Percentiles rank a stretch among this genome's conserved stretches.
Conservation (phyloP, 371 early-diverging fungal species). For the Mortierella sp. region DNA sequence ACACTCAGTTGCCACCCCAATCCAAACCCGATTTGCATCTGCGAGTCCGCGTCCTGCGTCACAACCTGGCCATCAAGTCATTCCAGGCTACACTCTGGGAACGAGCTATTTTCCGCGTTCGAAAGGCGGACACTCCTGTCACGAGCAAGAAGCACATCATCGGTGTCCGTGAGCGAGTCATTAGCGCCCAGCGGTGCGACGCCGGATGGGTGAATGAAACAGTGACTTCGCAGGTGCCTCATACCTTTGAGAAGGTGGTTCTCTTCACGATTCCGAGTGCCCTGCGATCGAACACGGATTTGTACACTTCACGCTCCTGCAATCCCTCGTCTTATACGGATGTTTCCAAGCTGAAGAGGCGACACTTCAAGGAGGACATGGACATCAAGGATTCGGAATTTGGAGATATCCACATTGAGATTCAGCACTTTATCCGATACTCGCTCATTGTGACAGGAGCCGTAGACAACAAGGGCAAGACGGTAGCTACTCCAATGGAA, state of each 20-base stretch:
- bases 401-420: constrained; percentile 41
- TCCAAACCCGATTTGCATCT: constrained; percentile 40
- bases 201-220: constrained; percentile 44
- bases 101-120: constrained; percentile 42
- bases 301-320: constrained; percentile 23
- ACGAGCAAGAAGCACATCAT: constrained; percentile 33
- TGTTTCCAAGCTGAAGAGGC: constrained; percentile 21
- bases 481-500: constrained; percentile 20
- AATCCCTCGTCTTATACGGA: constrained; percentile 30
- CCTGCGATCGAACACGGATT: constrained; percentile 32
- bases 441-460: constrained; percentile 43
- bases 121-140: constrained; percentile 25
- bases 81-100: constrained; percentile 50
- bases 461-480: constrained; percentile 46
- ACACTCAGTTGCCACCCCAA: constrained; percentile 28
- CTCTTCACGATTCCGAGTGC: constrained; percentile 42
- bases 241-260: constrained; percentile 52
- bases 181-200: constrained; percentile 49
- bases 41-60: constrained; percentile 42
- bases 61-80: constrained; percentile 29
- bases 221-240: constrained; percentile 34
- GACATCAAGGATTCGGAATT: constrained; percentile 43
- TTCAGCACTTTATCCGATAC: constrained; percentile 54
- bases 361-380: constrained; percentile 29
- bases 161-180: constrained; percentile 39